Percentiles rank a stretch among this genome's conserved stretches.
Conservation (phyloP, 805 yeast species). For the Metschnikowia similis region DNA sequence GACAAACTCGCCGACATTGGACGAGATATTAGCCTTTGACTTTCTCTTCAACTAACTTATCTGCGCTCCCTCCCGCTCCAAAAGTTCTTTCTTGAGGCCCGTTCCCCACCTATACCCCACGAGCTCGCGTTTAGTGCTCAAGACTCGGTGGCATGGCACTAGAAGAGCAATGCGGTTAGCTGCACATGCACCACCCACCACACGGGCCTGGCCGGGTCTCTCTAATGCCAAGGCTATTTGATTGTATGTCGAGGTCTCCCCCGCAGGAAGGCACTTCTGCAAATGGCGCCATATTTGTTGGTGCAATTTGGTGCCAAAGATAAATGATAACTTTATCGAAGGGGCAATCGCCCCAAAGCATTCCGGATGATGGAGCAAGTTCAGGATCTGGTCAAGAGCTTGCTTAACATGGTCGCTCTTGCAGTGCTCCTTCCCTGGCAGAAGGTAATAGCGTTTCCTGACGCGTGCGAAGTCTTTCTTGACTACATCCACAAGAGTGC, state of each 20-base stretch:
- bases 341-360: constrained; percentile 14
- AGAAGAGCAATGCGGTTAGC: constrained; percentile 36
- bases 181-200: constrained; percentile 39
- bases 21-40: constrained; percentile 9
- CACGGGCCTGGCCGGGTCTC: constrained; percentile 29
- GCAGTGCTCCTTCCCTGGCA: constrained; percentile 7
- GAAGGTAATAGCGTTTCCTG: neutral
- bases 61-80: constrained; percentile 7
- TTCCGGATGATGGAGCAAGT: constrained; percentile 8
- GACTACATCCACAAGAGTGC: constrained; percentile 11
- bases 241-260: constrained; percentile 29
- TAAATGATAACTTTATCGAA: constrained; percentile 13
- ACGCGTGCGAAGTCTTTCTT: constrained; percentile 9
- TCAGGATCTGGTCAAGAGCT: neutral
- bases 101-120: constrained; percentile 40
- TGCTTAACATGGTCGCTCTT: neutral
- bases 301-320: constrained; percentile 40
- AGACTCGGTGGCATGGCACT: constrained; percentile 43
- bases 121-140: constrained; percentile 25
- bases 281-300: constrained; percentile 35
- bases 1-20: constrained; percentile 2
- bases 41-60: constrained; percentile 9
- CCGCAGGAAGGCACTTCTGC: constrained; percentile 20
- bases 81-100: constrained; percentile 22
- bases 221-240: constrained; percentile 29